Evolutionary conservation across 305 asterid species (phyloP), one percentile per base, ranked within the genome.

Genomic region (Lippia alba): DNA sequence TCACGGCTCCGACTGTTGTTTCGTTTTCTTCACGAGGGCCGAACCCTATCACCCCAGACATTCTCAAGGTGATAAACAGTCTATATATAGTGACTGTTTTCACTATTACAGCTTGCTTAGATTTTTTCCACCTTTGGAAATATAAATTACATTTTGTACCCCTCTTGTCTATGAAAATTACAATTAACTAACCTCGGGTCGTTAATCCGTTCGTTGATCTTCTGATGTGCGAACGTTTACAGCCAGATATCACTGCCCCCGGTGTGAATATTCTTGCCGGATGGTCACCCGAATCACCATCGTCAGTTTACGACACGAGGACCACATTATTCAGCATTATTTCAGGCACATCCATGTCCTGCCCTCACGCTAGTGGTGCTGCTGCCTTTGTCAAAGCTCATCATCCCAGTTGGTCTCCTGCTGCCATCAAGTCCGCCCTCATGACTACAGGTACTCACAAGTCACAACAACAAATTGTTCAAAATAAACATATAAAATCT

Each of bases 261-360:
- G 94, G 91, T 5, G 88, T 88, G 70, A 89, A 85, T 71, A 88
- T 88, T 65, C 86, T 85, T 12, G 94, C 91, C 3, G 91, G 88
- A 12, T 85, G 88, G 88, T 79, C 91, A 15, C 91, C 91, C 0
- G 8, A 66, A 14, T 73, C 85, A 8, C 77, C 84, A 18, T 78
- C 90, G 1, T 69, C 91, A 1, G 36, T 41, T 57, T 66, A 33
- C 53, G 94, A 86, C 72, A 56, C 54, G 18, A 72, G 88, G 58
- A 75, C 78, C 77, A 74, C 83, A 4, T 73, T 79, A 64, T 88
- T 75, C 80, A 88, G 84, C 73, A 79, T 88, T 56, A 56, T 82
- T 4, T 85, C 94, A 4, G 94, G 91, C 58, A 85, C 94, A 18
- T 84, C 94, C 74, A 83, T 85, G 89, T 79, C 88, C 17, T 79